Percentiles rank a stretch among this genome's conserved stretches.
Evolutionary conservation across 2,329 filamentous ascomycete species (phyloP).

Genomic region (Ambrosiella xylebori): DNA sequence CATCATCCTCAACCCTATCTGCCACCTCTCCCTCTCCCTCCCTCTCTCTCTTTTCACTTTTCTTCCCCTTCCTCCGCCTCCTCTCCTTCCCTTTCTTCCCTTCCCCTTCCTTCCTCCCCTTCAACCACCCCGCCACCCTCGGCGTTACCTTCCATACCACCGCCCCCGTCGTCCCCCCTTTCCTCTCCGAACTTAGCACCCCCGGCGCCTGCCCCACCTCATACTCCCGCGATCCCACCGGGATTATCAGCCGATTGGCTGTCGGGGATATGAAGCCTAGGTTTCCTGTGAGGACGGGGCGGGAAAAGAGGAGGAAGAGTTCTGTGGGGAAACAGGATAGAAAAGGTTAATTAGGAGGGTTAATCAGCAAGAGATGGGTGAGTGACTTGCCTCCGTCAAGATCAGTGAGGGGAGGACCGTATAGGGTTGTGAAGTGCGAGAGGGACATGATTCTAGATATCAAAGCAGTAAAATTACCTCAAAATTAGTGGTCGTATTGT

Average conservation of each 20-base stretch:
- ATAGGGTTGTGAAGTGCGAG: neutral
- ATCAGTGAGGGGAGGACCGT: slow-evolving; percentile 26
- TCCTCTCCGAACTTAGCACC: slow-evolving; percentile 59
- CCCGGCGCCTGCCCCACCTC: slow-evolving; percentile 69
- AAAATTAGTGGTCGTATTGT: too few relatives aligned
- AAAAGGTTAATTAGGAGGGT: neutral
- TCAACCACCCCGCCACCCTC: slow-evolving; percentile 64
- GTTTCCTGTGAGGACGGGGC: slow-evolving; percentile 53
- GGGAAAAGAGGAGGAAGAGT: slow-evolving; percentile 73
- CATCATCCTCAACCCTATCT: neutral
- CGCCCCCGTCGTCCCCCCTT: slow-evolving; percentile 39
- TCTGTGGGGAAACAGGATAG: slow-evolving; percentile 35
- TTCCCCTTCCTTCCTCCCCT: slow-evolving; percentile 20
- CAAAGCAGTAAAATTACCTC: neutral
- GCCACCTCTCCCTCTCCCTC: neutral
- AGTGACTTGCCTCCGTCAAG: slow-evolving; percentile 31
- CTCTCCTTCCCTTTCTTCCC: neutral
- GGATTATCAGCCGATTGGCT: slow-evolving; percentile 46
- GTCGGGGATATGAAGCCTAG: slow-evolving; percentile 72
- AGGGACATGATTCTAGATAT: neutral
- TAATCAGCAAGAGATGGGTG: neutral
- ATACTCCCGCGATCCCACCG: slow-evolving; percentile 52
- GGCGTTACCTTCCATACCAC: slow-evolving; percentile 89
- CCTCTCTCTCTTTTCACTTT: neutral
- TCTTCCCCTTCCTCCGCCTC: neutral